Conservation (phyloP, 2,329 filamentous ascomycete genomes). For the Aureobasidium sp. region DNA sequence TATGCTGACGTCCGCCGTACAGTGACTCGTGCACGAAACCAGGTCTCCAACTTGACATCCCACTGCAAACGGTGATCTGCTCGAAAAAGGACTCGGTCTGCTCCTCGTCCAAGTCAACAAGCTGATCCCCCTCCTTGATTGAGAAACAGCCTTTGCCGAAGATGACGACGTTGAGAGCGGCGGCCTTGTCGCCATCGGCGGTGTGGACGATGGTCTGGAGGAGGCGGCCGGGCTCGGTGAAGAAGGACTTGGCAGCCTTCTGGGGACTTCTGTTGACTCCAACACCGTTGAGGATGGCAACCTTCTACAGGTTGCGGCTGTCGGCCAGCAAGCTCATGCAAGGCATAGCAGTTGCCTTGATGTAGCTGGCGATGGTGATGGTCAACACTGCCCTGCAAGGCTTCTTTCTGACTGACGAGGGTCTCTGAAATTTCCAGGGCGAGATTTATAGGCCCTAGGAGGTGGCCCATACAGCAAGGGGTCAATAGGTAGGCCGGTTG, state of each 20-base stretch:
- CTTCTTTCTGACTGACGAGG: too few species aligned
- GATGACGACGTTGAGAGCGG: slow-evolving; percentile 22
- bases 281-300: slow-evolving; percentile 25
- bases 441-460: too few species aligned
- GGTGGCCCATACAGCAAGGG: neutral
- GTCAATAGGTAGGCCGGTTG: neutral
- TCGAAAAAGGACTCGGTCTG: slow-evolving; percentile 22
- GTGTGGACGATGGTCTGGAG: slow-evolving; percentile 19
- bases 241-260: slow-evolving; percentile 28
- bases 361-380: slow-evolving; percentile 24
- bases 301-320: slow-evolving; percentile 20
- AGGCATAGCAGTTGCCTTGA: slow-evolving; percentile 23
- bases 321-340: slow-evolving; percentile 27
- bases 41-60: too few species aligned
- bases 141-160: slow-evolving; percentile 23
- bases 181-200: slow-evolving; percentile 18
- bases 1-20: neutral
- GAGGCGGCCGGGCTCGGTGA: slow-evolving; percentile 26
- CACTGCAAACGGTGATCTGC: slow-evolving; percentile 18
- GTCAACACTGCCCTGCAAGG: slow-evolving; percentile 19
- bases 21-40: too few species aligned
- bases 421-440: too few species aligned
- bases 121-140: slow-evolving; percentile 22
- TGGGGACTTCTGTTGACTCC: slow-evolving; percentile 21
- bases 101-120: slow-evolving; percentile 16